Evolutionary conservation across 495 filamentous ascomycete species (phyloP), one percentile per base, ranked within the genome.

Genomic region (Neurospora sp.): DNA sequence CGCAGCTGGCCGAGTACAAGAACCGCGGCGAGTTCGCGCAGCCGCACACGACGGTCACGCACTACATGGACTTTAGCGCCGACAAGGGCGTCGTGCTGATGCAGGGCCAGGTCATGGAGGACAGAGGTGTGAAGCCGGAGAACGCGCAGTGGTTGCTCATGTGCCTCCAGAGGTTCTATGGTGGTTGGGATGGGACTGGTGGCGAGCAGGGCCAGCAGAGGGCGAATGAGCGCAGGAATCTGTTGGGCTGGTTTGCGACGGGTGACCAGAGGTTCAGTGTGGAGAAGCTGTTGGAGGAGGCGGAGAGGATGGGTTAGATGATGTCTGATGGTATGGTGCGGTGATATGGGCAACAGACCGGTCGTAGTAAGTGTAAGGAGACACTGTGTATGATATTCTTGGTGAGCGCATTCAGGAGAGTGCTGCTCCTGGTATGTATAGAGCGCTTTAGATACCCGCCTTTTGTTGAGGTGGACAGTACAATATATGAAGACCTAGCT

Each of bases 161-260:
- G 87, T 93, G 93, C 68, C 82, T 99, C 84, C 96, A 98, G 87
- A 91, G 93, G 81, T 99, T 98, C 81, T 99, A 98, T 79, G 83
- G 82, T 8, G 81, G 81, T 48, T 82, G 81, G 80, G 83, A 80
- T 39, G 83, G 75, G n/a, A 75, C 53, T 12, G 71, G 69, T 0
- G 93, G 91, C 16, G 87, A 86, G 2, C 84, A 69, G 20, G 77
- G 68, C 16, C 69, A 41, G 75, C 76, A 80, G 74, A 74, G 80
- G 75, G 79, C 77, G 31, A 80, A 75, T 71, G 82, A 82, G 81
- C 83, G 89, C 82, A 89, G 82, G 82, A 81, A 87, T 83, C 78
- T 98, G 79, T 80, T 98, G 79, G 91, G 93, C 80, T 89, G 90
- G 86, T 98, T 98, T 80, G 91, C 86, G 6, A 83, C 82, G 72